Base-by-base conservation (phyloP, 208 protist species). In the Leishmania guyanensis region DNA sequence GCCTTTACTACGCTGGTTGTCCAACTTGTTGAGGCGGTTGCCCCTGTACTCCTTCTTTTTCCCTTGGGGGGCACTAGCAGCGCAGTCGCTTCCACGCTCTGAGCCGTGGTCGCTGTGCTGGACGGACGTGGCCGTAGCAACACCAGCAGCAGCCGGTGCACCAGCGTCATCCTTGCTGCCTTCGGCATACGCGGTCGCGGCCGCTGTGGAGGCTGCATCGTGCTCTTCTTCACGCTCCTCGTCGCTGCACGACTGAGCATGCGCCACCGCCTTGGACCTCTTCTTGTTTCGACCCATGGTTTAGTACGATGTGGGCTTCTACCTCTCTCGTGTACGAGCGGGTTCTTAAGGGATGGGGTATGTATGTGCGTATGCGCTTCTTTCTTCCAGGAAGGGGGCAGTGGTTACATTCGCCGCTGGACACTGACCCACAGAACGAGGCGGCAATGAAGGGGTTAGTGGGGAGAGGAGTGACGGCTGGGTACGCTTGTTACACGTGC, bases 31-130 rank as follows among this genome's bases (percentile, higher is more conserved):
- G 46, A 91, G 82, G 29, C 88, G 88, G 65, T 93, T 93, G 26
- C 89, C 88, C 72, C 89, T 86, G 83, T 94, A 93, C 72, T 89
- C 87, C 83, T 96, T 93, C 80, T 93, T 93, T 78, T 93, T 92
- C n/a, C 5, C 51, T 66, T 73, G 75, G 12, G 72, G 62, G 8
- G 58, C 77, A 8, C 66, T 78, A 17, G 82, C 78, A 17, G 78
- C 80, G 68, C 65, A 75, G 29, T 75, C 84, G 3, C 78, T 33
- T 6, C 60, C 43, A 29, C 20, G 33, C 68, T 68, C 62, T 29
- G 62, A 68, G 62, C 29, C 8, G 29, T 16, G 12, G 29, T n/a
- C 74, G 74, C 74, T 66, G 53, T 68, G 74, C 20, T 77, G 29
- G 14, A 12, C 69, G 71, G 60, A 14, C 22, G 68, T 36, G 53